A percentile compares a stretch with the other conserved stretches of the same genome.
Conservation (phyloP, 208 protist genomes). For the Blastocrithidia nonstop region DNA sequence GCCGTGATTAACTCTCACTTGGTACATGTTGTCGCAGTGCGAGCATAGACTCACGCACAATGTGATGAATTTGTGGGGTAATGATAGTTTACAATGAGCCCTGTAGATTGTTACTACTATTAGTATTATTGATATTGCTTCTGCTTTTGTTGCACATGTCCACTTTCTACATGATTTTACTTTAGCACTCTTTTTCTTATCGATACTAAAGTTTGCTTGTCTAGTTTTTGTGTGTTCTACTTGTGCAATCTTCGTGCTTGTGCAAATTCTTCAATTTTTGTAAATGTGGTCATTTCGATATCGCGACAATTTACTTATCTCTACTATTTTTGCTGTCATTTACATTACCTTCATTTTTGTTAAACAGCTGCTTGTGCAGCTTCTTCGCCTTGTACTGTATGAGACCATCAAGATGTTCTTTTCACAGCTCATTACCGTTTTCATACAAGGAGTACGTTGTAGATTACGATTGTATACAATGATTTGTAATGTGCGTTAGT, state of each 20-base stretch:
- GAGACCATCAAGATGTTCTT: slow-evolving; percentile 59
- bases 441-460: slow-evolving; percentile 55
- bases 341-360: slow-evolving; percentile 6
- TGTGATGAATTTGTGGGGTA: slow-evolving; percentile 59
- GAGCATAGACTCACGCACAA: slow-evolving; percentile 41
- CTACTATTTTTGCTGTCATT: slow-evolving; percentile 7
- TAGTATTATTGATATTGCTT: no score
- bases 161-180: no score
- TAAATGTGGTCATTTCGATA: neutral
- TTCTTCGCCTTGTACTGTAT: slow-evolving; percentile 48
- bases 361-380: slow-evolving; percentile 7
- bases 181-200: no score
- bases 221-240: no score
- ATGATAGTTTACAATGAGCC: no score
- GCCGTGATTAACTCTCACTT: slow-evolving; percentile 6
- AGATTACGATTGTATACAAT: slow-evolving; percentile 61
- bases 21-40: slow-evolving; percentile 26
- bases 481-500: slow-evolving; percentile 77
- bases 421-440: slow-evolving; percentile 68
- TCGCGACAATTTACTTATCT: slow-evolving; percentile 4
- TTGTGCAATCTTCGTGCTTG: no score
- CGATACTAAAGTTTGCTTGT: no score
- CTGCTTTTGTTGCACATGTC: no score
- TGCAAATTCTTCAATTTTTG: no score
- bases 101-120: no score